Evolutionary conservation across 1,284 basidiomycete species (phyloP).

Genomic region (Fomitopsis schrenkii): DNA sequence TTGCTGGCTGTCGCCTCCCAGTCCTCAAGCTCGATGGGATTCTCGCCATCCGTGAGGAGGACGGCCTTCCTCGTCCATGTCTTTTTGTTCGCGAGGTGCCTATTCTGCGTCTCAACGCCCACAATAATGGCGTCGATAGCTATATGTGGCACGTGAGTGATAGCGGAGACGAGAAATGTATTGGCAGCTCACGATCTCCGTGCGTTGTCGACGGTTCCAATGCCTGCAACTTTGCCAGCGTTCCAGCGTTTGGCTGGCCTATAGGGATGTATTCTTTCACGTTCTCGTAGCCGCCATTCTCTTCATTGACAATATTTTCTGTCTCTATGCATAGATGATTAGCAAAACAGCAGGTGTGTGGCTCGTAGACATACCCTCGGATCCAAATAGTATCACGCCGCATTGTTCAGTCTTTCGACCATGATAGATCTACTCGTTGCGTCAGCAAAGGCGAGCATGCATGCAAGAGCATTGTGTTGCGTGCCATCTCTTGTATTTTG

Average conservation of each 20-base stretch:
- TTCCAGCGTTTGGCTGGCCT: conserved; percentile 70
- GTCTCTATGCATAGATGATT: conserved; percentile 46
- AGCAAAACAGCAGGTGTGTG: background rate
- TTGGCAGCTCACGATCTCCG: conserved; percentile 61
- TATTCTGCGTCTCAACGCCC: conserved; percentile 72
- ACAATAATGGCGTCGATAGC: conserved; percentile 88
- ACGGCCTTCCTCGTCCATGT: conserved; percentile 82
- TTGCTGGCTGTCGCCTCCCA: conserved; percentile 72
- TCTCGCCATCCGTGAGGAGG: conserved; percentile 79
- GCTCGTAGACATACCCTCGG: conserved; percentile 49
- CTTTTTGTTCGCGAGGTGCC: conserved; percentile 57
- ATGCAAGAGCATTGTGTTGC: background rate
- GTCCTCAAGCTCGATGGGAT: conserved; percentile 64
- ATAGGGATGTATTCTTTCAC: conserved; percentile 80
- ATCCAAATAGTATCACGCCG: conserved; percentile 81
- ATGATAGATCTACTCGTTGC: conserved; percentile 68
- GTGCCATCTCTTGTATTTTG: conserved; percentile 86
- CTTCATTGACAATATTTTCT: conserved; percentile 66
- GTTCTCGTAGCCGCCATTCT: conserved; percentile 68
- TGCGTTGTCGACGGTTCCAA: conserved; percentile 56
- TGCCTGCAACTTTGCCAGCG: conserved; percentile 68
- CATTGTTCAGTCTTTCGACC: conserved; percentile 91
- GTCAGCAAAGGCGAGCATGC: background rate
- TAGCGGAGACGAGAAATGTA: background rate
- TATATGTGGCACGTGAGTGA: conserved; percentile 27